These are phyloP conservation scores for Calonectria pseudoreteaudii DNA, from an alignment of 2,329 filamentous ascomycete genomes.

Conservation along the genomic window DNA sequence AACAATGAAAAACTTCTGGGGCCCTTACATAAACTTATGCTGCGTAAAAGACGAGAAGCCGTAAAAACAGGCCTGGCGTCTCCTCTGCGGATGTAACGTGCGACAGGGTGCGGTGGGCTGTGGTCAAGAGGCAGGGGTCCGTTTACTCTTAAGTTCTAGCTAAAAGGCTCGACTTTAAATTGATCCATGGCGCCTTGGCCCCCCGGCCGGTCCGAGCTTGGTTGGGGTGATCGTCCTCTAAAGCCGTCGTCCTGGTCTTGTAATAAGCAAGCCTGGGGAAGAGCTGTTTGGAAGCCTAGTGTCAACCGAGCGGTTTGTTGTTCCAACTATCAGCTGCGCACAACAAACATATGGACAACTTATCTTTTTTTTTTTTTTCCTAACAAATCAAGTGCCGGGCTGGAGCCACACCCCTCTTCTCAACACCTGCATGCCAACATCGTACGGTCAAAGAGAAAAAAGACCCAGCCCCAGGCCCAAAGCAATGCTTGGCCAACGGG, in stretches of 20 bases:
- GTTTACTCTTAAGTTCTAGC: slow-evolving; percentile 1
- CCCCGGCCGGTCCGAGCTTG: neutral
- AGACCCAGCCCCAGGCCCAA: neutral
- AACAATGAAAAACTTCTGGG: neutral
- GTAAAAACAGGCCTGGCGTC: neutral
- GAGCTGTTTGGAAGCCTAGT: neutral
- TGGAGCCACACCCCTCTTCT: neutral
- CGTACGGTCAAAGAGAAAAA: neutral
- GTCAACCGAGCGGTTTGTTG: too few species aligned
- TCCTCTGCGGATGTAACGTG: neutral
- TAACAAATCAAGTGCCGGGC: neutral
- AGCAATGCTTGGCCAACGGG: neutral
- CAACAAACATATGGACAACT: neutral
- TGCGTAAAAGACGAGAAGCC: neutral
- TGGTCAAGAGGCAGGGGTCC: neutral
- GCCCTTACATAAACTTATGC: too few species aligned
- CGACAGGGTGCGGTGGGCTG: neutral
- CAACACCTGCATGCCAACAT: neutral
- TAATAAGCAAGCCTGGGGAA: neutral
- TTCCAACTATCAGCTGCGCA: neutral
- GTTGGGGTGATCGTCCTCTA: neutral
- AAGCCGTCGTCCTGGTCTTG: neutral
- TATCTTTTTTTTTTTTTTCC: neutral
- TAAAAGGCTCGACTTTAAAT: slow-evolving; percentile 1
- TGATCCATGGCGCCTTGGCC: neutral